These are phyloP conservation scores for Lachancea meyersii DNA, from an alignment of 805 yeast genomes.

Conservation along the genomic window DNA sequence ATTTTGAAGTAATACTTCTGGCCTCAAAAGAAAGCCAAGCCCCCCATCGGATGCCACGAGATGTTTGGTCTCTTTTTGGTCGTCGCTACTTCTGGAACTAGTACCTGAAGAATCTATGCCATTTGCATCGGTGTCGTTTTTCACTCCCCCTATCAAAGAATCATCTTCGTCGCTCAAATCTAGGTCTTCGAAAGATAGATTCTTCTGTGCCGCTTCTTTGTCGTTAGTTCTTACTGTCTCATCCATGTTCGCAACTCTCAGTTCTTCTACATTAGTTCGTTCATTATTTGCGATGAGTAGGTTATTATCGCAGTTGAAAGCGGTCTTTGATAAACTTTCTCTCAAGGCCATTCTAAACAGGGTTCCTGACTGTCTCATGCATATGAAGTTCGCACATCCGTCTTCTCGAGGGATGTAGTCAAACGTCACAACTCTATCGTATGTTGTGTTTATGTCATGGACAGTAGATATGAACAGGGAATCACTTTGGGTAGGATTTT, in stretches of 20 bases:
- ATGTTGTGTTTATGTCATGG: constrained; percentile 64
- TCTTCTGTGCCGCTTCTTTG: constrained; percentile 18
- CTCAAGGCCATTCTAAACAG: constrained; percentile 71
- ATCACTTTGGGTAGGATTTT: constrained; percentile 34
- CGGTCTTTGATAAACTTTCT: constrained; percentile 57
- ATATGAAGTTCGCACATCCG: constrained; percentile 60
- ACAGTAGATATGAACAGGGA: constrained; percentile 71
- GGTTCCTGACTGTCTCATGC: constrained; percentile 88
- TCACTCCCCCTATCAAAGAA: constrained; percentile 11
- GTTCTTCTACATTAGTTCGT: constrained; percentile 25
- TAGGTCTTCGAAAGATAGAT: constrained; percentile 30
- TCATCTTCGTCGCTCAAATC: constrained; percentile 15
- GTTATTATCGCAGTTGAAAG: constrained; percentile 65
- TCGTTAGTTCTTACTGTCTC: constrained; percentile 19
- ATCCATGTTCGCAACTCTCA: constrained; percentile 19
- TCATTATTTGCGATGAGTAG: constrained; percentile 46
- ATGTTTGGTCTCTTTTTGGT: constrained; percentile 2
- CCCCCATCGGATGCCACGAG: constrained; percentile 17
- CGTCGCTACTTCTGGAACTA: constrained; percentile 11
- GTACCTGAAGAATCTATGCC: constrained; percentile 15
- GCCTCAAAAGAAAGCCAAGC: constrained; percentile 28
- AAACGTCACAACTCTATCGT: constrained; percentile 76
- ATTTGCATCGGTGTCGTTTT: constrained; percentile 16
- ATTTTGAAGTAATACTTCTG: constrained; percentile 47
- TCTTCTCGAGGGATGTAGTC: constrained; percentile 65